These are phyloP conservation scores for Cruciata laevipes DNA, from an alignment of 257 asterid species.

Conservation along the genomic window DNA sequence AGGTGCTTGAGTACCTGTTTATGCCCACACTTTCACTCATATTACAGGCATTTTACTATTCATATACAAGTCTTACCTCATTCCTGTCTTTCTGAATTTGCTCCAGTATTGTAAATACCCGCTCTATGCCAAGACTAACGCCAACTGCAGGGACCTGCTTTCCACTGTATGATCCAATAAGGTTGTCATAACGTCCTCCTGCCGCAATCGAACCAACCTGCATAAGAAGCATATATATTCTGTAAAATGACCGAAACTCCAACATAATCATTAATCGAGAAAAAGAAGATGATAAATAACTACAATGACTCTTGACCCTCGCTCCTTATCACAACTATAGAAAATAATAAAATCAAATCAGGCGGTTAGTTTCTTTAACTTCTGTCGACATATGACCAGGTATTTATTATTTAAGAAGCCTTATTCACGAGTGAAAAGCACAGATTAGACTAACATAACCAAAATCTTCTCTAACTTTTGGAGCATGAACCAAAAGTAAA, in stretches of 20 bases:
- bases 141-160: conserved; percentile 95
- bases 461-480: too few species aligned
- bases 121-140: conserved; percentile 87
- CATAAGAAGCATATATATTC: conserved; percentile 4
- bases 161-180: conserved; percentile 78
- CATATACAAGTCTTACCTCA: conserved; percentile 35
- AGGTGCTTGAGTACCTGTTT: neutral
- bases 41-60: neutral
- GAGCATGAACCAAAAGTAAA: neutral
- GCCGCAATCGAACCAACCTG: conserved; percentile 99
- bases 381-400: neutral
- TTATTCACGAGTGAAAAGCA: neutral
- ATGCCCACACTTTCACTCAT: too few species aligned
- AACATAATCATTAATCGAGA: neutral
- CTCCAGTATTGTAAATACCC: conserved; percentile 87
- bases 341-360: neutral
- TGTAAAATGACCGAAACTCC: neutral
- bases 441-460: neutral
- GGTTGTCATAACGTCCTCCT: conserved; percentile 93
- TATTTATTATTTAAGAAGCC: neutral
- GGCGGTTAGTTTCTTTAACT: neutral
- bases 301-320: neutral
- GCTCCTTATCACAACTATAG: neutral
- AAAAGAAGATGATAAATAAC: neutral
- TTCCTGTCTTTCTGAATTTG: conserved; percentile 57